Conservation (phyloP, 2,329 filamentous ascomycete genomes). For the Talaromyces sp. region DNA sequence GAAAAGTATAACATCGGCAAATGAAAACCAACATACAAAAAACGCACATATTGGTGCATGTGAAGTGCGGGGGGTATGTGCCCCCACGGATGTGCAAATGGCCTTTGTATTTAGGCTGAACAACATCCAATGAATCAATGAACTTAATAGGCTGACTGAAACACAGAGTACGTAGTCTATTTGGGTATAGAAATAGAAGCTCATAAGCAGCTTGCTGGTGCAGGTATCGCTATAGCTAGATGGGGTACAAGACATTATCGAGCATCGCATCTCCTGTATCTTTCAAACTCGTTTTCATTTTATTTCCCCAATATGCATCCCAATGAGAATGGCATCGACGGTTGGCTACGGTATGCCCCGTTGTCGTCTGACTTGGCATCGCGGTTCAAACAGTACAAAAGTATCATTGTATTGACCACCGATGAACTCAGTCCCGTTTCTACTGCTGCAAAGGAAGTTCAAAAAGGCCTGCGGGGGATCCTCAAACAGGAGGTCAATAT, state of each 20-base stretch:
- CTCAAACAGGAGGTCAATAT: conserved; percentile 49
- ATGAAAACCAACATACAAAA: neutral
- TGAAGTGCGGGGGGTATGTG: neutral
- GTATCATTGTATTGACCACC: conserved; percentile 53
- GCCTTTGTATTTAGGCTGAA: neutral
- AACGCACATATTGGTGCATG: neutral
- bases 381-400: conserved; percentile 44
- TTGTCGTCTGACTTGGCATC: conserved; percentile 41
- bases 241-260: neutral
- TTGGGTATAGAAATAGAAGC: neutral
- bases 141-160: neutral
- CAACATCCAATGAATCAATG: neutral
- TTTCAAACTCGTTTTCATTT: neutral
- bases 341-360: conserved; percentile 63
- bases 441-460: conserved; percentile 57
- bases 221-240: neutral
- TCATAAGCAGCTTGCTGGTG: neutral
- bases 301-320: neutral
- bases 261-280: neutral
- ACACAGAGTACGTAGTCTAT: neutral
- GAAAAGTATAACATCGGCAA: too few species aligned
- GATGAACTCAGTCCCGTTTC: conserved; percentile 55
- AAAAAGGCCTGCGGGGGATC: conserved; percentile 56
- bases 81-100: too few species aligned
- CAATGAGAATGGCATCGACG: conserved; percentile 56